These are phyloP conservation scores for Mycena galopus DNA, from an alignment of 768 basidiomycete species.

Conservation along the genomic window DNA sequence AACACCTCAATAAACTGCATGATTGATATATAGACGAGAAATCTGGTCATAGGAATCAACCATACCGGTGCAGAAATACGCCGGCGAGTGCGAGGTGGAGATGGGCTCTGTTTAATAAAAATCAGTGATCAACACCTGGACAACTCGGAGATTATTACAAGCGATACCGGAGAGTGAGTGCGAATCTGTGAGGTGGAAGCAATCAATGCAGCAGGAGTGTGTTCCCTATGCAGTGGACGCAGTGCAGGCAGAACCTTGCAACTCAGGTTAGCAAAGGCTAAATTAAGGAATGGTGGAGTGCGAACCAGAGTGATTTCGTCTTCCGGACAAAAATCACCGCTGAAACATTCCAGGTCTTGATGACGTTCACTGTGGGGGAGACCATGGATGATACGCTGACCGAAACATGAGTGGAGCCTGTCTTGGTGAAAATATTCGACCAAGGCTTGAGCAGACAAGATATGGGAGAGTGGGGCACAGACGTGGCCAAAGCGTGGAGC, in stretches of 20 bases:
- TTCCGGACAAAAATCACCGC: not conserved
- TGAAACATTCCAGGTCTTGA: not conserved
- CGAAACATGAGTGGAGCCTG: not conserved
- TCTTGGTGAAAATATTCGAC: not conserved
- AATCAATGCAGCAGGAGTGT: not conserved
- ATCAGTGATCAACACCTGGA: not conserved
- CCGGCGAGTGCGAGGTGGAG: not conserved
- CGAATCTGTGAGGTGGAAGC: constrained; percentile 8
- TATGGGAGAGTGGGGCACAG: not conserved
- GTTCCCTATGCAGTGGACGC: not conserved
- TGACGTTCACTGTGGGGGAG: not conserved
- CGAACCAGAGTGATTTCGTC: not conserved
- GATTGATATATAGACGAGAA: not conserved
- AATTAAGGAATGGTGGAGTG: not conserved
- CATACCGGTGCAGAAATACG: not conserved
- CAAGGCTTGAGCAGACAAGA: not conserved
- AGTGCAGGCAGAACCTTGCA: not conserved
- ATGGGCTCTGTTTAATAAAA: not conserved
- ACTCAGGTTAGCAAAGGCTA: not conserved
- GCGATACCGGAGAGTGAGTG: not conserved
- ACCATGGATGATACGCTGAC: not conserved
- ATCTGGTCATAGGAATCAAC: not conserved
- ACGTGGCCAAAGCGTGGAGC: not conserved
- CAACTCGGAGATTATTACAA: not conserved
- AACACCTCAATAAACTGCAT: not conserved